These are phyloP conservation scores for Termitomyces bulborhizus DNA, from an alignment of 768 basidiomycete species.

Conservation along the genomic window DNA sequence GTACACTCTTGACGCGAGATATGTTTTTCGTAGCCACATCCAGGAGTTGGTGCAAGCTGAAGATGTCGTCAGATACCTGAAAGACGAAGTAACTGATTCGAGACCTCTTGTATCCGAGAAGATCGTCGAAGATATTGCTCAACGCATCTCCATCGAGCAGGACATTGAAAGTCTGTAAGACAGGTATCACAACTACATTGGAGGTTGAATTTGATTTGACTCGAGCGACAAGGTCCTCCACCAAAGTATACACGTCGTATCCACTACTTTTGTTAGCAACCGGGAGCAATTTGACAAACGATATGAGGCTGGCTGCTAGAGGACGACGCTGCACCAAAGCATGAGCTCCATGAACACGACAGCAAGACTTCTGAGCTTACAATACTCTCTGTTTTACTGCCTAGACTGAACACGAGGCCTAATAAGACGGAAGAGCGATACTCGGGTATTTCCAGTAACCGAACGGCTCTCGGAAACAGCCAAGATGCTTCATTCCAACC, in stretches of 20 bases:
- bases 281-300: slow-evolving; percentile 52
- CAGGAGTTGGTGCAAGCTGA: slow-evolving; percentile 51
- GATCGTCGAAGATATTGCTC: slow-evolving; percentile 36
- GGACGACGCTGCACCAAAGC: slow-evolving; percentile 53
- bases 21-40: slow-evolving; percentile 56
- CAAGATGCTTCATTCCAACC: slow-evolving; percentile 70
- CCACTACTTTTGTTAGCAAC: slow-evolving; percentile 20
- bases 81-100: slow-evolving; percentile 1
- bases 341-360: slow-evolving; percentile 1
- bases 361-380: slow-evolving; percentile 38
- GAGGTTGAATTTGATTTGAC: slow-evolving; percentile 47
- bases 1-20: slow-evolving; percentile 71
- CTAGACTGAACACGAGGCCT: slow-evolving; percentile 75
- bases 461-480: slow-evolving; percentile 71
- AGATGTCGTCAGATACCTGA: slow-evolving; percentile 4
- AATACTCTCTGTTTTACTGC: slow-evolving; percentile 79
- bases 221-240: slow-evolving; percentile 50
- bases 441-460: slow-evolving; percentile 50
- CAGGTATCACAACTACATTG: slow-evolving; percentile 78
- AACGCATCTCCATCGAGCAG: slow-evolving; percentile 68
- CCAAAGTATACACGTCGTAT: slow-evolving; percentile 48
- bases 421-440: slow-evolving; percentile 60
- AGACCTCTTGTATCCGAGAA: slow-evolving; percentile 48
- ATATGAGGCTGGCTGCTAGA: slow-evolving; percentile 52
- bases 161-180: slow-evolving; percentile 68